Conservation (phyloP, 2,329 filamentous ascomycete species). For the Fusarium sublunatum region DNA sequence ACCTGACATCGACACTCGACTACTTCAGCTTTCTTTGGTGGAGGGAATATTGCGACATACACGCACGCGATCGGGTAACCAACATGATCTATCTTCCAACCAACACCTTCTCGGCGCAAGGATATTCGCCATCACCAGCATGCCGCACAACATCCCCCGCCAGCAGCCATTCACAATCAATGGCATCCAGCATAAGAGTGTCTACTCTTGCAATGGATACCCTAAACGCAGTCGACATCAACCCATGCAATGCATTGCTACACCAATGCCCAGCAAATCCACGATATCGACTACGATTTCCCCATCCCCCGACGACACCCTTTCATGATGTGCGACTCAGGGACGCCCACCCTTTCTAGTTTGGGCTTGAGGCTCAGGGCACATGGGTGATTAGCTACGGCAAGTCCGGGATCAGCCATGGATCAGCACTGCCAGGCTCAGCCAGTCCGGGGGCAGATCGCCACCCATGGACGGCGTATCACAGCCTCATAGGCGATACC, state of each 20-base stretch:
- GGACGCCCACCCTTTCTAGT: neutral
- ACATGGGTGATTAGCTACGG: slow-evolving; percentile 37
- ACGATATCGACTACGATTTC: slow-evolving; percentile 10
- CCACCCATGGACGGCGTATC: slow-evolving; percentile 11
- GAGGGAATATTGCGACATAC: slow-evolving; percentile 30
- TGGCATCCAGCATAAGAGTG: slow-evolving; percentile 17
- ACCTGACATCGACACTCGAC: neutral
- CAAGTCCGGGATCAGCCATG: slow-evolving; percentile 37
- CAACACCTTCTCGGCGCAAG: slow-evolving; percentile 28
- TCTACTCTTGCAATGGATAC: slow-evolving; percentile 4
- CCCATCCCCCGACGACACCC: neutral
- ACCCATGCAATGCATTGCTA: slow-evolving; percentile 12
- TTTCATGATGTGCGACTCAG: slow-evolving; percentile 4
- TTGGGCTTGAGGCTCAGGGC: slow-evolving; percentile 14
- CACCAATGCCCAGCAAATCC: slow-evolving; percentile 10
- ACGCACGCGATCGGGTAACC: slow-evolving; percentile 27
- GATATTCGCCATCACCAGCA: slow-evolving; percentile 21
- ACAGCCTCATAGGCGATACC: slow-evolving; percentile 29
- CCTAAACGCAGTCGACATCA: slow-evolving; percentile 12
- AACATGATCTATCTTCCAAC: slow-evolving; percentile 27
- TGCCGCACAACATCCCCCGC: slow-evolving; percentile 26
- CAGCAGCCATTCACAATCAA: slow-evolving; percentile 7
- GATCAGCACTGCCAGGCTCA: slow-evolving; percentile 39
- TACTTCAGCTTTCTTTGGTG: slow-evolving; percentile 20
- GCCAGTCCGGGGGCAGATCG: slow-evolving; percentile 23